These are phyloP conservation scores for Camelina sativa DNA, from an alignment of 345 rosid species.

Conservation along the genomic window DNA sequence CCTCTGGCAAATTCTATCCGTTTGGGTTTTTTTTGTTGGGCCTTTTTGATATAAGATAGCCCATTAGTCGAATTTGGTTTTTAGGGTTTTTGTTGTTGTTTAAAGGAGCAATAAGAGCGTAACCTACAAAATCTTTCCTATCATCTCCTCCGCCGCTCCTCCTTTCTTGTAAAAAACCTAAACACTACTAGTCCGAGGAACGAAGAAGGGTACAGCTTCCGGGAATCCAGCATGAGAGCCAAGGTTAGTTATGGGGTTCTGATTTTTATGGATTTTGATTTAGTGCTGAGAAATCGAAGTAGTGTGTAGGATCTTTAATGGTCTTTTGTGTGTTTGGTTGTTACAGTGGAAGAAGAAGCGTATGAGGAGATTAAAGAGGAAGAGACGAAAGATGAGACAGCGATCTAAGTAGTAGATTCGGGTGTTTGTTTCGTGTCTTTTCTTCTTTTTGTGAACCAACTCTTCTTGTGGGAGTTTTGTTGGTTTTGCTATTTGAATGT, in stretches of 20 bases:
- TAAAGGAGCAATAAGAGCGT: neutral
- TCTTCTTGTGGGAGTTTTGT: slow-evolving; percentile 35
- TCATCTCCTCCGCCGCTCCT: slow-evolving; percentile 38
- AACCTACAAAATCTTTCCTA: neutral
- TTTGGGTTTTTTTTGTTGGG: slow-evolving; percentile 1
- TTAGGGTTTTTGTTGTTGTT: slow-evolving; percentile 36
- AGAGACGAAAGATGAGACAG: slow-evolving; percentile 99
- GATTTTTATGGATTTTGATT: neutral
- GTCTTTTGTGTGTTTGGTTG: neutral
- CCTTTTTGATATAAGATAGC: slow-evolving; percentile 2
- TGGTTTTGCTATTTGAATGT: slow-evolving; percentile 25
- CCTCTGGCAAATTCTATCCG: neutral
- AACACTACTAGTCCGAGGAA: neutral
- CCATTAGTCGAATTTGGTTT: neutral
- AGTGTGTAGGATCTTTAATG: neutral
- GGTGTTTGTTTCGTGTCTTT: neutral
- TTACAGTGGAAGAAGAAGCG: slow-evolving; percentile 99
- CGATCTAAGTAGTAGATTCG: slow-evolving; percentile 90
- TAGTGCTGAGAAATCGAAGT: neutral
- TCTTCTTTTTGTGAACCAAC: slow-evolving; percentile 13
- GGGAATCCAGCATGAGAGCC: slow-evolving; percentile 38
- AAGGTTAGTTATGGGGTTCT: slow-evolving; percentile 31
- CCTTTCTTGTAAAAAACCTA: neutral
- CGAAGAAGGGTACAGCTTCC: neutral
- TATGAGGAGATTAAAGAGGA: slow-evolving; percentile 99